These are phyloP conservation scores for Pachyrhizus erosus DNA, from an alignment of 306 rosid species.

Conservation along the genomic window DNA sequence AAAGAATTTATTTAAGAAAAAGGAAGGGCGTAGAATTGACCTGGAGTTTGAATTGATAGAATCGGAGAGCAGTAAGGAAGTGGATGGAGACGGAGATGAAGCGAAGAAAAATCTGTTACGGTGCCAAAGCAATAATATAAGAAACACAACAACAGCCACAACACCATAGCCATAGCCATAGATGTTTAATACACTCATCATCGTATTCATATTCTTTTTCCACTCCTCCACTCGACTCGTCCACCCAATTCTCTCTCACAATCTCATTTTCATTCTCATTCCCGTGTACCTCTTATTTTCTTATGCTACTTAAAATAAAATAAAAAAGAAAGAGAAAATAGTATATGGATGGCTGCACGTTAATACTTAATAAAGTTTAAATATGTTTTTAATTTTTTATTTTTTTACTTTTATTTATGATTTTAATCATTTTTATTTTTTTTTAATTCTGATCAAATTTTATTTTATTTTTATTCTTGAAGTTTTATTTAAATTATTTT, in stretches of 20 bases:
- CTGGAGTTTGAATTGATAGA: constrained; percentile 44
- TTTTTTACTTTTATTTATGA: too few species aligned
- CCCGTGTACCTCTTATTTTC: not conserved
- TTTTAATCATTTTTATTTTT: too few species aligned
- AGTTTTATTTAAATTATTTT: too few species aligned
- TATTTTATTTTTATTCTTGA: too few species aligned
- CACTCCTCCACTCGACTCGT: not conserved
- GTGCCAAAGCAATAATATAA: constrained; percentile 56
- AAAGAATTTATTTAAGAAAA: not conserved
- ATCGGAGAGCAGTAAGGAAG: constrained; percentile 37
- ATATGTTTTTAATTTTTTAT: too few species aligned
- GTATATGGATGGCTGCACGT: not conserved
- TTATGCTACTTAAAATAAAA: not conserved
- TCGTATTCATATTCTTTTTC: not conserved
- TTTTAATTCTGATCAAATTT: too few species aligned
- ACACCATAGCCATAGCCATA: constrained; percentile 57
- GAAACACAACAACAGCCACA: constrained; percentile 42
- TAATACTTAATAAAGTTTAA: too few species aligned
- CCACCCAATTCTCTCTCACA: constrained; percentile 2
- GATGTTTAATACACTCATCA: not conserved
- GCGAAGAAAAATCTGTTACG: constrained; percentile 38
- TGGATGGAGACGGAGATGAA: constrained; percentile 42
- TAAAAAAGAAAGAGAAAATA: not conserved
- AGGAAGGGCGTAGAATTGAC: constrained; percentile 5
- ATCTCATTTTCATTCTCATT: not conserved